Conservation (phyloP, 805 yeast species). For the Candida namnaoensis region DNA sequence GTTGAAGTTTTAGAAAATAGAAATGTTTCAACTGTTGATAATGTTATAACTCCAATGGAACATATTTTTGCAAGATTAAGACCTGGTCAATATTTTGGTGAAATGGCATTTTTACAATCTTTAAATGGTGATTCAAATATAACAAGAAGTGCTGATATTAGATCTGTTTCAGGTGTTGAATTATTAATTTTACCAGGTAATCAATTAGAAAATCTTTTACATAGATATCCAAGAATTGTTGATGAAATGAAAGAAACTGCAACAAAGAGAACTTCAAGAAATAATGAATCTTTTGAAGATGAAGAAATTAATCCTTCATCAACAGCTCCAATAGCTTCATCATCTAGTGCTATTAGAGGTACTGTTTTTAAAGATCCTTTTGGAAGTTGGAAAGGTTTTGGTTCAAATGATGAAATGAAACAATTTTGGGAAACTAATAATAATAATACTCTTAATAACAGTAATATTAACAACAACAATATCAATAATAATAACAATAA, state of each 20-base stretch:
- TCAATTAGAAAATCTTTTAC: slow-evolving; percentile 43
- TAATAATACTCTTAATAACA: too few relatives aligned
- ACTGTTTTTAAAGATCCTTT: slow-evolving; percentile 2
- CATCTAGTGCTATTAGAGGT: neutral
- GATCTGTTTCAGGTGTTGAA: slow-evolving; percentile 53
- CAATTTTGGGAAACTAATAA: neutral
- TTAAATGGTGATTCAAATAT: slow-evolving; percentile 16
- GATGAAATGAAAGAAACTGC: slow-evolving; percentile 59
- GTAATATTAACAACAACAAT: neutral
- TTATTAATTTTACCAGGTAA: slow-evolving; percentile 52
- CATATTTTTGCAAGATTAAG: slow-evolving; percentile 48
- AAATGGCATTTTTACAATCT: slow-evolving; percentile 57
- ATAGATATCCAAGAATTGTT: slow-evolving; percentile 47
- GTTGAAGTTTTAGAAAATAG: slow-evolving; percentile 52
- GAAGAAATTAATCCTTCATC: slow-evolving; percentile 3
- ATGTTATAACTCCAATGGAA: slow-evolving; percentile 20
- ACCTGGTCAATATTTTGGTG: slow-evolving; percentile 66
- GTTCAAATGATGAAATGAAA: neutral
- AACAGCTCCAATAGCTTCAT: too few relatives aligned
- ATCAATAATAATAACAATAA: too few relatives aligned
- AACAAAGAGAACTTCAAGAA: slow-evolving; percentile 32
- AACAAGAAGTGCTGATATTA: slow-evolving; percentile 52
- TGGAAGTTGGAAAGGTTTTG: slow-evolving; percentile 16
- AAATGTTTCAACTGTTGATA: slow-evolving; percentile 14
- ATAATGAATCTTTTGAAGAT: slow-evolving; percentile 8